Evolutionary conservation across 768 basidiomycete species (phyloP).

Genomic region (Lanmaoa rubissima): DNA sequence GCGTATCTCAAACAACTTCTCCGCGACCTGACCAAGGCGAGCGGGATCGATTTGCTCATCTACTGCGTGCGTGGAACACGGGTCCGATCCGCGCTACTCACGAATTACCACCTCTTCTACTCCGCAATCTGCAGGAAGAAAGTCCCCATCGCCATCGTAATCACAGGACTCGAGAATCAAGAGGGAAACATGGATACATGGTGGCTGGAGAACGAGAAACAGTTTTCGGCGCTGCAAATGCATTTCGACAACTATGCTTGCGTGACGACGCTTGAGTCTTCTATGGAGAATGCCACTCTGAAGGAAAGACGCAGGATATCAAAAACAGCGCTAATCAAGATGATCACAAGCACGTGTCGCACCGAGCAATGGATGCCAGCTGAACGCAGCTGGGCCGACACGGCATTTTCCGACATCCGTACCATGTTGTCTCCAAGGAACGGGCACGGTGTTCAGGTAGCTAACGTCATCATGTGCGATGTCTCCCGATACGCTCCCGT

Average conservation of each 20-base stretch:
- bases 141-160: slow-evolving; percentile 39
- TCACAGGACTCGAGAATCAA: slow-evolving; percentile 41
- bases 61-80: slow-evolving; percentile 31
- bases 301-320: slow-evolving; percentile 23
- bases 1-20: slow-evolving; percentile 30
- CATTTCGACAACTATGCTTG: slow-evolving; percentile 37
- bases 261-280: slow-evolving; percentile 33
- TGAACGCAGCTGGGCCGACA: slow-evolving; percentile 23
- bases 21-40: slow-evolving; percentile 10
- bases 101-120: slow-evolving; percentile 40
- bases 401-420: slow-evolving; percentile 20
- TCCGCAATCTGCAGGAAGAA: slow-evolving; percentile 37
- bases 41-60: slow-evolving; percentile 22
- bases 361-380: slow-evolving; percentile 25
- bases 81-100: slow-evolving; percentile 17
- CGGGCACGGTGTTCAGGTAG: neutral
- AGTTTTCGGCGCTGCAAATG: slow-evolving; percentile 32
- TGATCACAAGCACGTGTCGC: slow-evolving; percentile 21
- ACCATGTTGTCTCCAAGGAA: slow-evolving; percentile 16
- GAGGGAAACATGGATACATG: slow-evolving; percentile 28
- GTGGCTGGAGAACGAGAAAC: slow-evolving; percentile 30
- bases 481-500: slow-evolving; percentile 5
- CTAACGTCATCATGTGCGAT: slow-evolving; percentile 27
- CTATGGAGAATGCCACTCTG: slow-evolving; percentile 7
- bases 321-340: slow-evolving; percentile 12